phyloP scores from a whole-genome alignment of 1,284 basidiomycete species.

The Trametes versicolor region DNA sequence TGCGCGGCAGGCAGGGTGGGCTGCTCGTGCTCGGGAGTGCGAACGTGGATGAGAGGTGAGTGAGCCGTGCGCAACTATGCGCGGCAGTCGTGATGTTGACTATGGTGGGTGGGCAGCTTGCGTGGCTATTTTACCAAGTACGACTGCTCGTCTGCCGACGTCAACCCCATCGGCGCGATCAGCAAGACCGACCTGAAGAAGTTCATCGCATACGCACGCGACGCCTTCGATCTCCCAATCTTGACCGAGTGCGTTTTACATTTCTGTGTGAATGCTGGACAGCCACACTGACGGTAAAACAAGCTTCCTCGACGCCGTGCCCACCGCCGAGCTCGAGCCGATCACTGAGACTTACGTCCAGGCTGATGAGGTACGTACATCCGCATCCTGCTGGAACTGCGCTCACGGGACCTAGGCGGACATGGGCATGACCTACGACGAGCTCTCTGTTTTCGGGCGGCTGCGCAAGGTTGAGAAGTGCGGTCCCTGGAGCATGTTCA shows the following conservation, averaged over 20 bases:
- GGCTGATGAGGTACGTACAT: constrained; percentile 81
- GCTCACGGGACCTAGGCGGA: constrained; percentile 67
- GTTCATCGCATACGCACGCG: constrained; percentile 90
- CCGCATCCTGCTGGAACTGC: neutral
- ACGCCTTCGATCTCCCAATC: constrained; percentile 86
- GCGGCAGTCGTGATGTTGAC: neutral
- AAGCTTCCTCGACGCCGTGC: constrained; percentile 92
- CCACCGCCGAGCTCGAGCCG: constrained; percentile 97
- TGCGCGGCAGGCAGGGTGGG: constrained; percentile 85
- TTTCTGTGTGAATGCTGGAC: neutral
- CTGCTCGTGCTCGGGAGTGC: constrained; percentile 95
- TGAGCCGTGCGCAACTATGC: neutral
- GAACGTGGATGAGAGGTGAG: constrained; percentile 95
- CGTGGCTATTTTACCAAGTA: constrained; percentile 99
- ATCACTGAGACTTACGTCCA: constrained; percentile 95
- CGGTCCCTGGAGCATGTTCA: constrained; percentile 97
- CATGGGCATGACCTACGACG: constrained; percentile 99
- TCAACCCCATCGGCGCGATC: constrained; percentile 98
- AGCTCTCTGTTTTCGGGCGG: constrained; percentile 92
- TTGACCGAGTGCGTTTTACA: constrained; percentile 67
- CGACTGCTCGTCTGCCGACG: constrained; percentile 93
- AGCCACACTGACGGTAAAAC: neutral
- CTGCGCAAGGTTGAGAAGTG: constrained; percentile 97
- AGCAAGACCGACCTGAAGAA: constrained; percentile 98
- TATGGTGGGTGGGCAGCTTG: constrained; percentile 59